phyloP scores from a whole-genome alignment of 73 alveolate genomes.

The Symbiodinium natans region DNA sequence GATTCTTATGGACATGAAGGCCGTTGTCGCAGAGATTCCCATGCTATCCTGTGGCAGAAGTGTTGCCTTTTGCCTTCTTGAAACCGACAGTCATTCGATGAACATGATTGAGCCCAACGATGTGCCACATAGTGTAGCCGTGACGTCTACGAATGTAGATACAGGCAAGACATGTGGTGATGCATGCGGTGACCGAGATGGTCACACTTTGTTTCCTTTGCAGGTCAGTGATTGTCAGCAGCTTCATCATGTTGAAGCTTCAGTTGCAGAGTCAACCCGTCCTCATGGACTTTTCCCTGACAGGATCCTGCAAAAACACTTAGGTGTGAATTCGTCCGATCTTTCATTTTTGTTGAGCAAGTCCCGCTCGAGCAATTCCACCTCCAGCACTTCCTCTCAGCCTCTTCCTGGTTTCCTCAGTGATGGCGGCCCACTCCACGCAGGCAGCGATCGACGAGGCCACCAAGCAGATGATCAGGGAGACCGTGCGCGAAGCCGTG shows the following conservation, averaged over 20 bases:
- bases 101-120: neutral
- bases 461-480: constrained; percentile 2
- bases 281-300: no score
- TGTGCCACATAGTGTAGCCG: no score
- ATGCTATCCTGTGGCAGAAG: no score
- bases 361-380: neutral
- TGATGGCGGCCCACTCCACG: neutral
- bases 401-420: neutral
- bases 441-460: neutral
- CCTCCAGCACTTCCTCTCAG: neutral
- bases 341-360: neutral
- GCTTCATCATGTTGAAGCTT: neutral
- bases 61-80: no score
- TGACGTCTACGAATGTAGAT: neutral
- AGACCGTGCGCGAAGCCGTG: neutral
- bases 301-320: neutral
- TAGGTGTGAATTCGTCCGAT: neutral
- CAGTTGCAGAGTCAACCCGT: no score
- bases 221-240: neutral
- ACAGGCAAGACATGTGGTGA: neutral
- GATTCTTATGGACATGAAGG: neutral
- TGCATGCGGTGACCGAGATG: neutral
- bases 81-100: neutral
- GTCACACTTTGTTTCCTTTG: neutral
- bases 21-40: neutral